phyloP scores from a whole-genome alignment of 2,329 filamentous ascomycete genomes.

The Alternaria arborescens region DNA sequence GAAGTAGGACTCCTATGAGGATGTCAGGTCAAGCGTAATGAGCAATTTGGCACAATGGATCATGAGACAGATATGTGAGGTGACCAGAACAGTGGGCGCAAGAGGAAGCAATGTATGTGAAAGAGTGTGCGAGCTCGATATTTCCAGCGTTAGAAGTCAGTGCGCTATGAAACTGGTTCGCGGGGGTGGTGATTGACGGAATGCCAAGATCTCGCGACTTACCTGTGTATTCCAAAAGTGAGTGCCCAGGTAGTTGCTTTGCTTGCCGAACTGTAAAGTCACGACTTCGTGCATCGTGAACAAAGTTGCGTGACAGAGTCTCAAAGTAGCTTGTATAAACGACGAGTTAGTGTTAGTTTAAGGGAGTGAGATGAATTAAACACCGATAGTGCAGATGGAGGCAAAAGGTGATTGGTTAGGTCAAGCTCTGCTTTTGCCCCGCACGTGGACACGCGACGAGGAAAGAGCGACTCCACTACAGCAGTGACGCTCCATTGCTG shows the following conservation, averaged over 20 bases:
- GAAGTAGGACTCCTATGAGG: slow-evolving; percentile 88
- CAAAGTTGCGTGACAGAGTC: background rate
- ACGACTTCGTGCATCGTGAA: slow-evolving; percentile 87
- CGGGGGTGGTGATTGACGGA: background rate
- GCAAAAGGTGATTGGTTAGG: slow-evolving; percentile 15
- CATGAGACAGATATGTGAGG: background rate
- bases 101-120: background rate
- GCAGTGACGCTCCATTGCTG: background rate
- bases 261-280: slow-evolving; percentile 90
- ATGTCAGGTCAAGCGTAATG: background rate
- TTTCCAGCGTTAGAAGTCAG: background rate
- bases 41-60: background rate
- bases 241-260: slow-evolving; percentile 90
- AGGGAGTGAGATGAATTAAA: background rate
- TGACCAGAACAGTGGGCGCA: background rate
- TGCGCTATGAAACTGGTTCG: background rate
- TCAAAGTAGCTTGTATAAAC: background rate
- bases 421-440: slow-evolving; percentile 25
- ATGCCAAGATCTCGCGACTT: slow-evolving; percentile 22
- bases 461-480: background rate
- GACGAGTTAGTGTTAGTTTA: background rate
- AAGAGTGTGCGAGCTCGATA: background rate
- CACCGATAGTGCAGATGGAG: background rate
- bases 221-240: slow-evolving; percentile 99
- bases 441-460: slow-evolving; percentile 37